Conservation (phyloP, 2,329 filamentous ascomycete species). For the Exserohilum rostratum region DNA sequence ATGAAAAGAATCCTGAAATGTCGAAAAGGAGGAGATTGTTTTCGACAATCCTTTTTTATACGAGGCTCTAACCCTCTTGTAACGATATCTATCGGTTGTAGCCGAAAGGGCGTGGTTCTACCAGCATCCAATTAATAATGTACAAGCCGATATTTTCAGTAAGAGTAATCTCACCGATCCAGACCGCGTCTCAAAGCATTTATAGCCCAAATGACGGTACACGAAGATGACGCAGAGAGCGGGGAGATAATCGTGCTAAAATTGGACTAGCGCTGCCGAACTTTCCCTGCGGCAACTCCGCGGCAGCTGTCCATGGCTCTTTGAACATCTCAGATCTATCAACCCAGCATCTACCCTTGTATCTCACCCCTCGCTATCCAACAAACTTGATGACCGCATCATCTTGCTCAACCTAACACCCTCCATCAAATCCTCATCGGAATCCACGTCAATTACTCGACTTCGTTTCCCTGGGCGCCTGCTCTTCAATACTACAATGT, state of each 20-base stretch:
- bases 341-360: too few relatives aligned
- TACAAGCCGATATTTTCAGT: background rate
- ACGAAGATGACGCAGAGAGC: constrained; percentile 15
- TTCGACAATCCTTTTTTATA: too few relatives aligned
- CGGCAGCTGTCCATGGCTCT: constrained; percentile 1
- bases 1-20: background rate
- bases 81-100: too few relatives aligned
- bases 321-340: background rate
- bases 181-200: background rate
- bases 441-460: background rate
- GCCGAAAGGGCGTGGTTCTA: background rate
- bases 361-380: too few relatives aligned
- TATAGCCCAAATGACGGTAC: constrained; percentile 6
- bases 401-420: background rate
- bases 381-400: background rate
- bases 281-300: constrained; percentile 4
- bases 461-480: background rate
- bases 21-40: background rate
- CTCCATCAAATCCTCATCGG: background rate
- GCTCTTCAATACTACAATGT: background rate
- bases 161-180: background rate
- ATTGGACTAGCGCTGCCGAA: constrained; percentile 11
- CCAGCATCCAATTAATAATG: background rate
- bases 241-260: constrained; percentile 1
- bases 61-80: too few relatives aligned